Percentiles rank a stretch among this genome's conserved stretches.
Conservation (phyloP, 129 eudicot genomes). For the Apium graveolens region DNA sequence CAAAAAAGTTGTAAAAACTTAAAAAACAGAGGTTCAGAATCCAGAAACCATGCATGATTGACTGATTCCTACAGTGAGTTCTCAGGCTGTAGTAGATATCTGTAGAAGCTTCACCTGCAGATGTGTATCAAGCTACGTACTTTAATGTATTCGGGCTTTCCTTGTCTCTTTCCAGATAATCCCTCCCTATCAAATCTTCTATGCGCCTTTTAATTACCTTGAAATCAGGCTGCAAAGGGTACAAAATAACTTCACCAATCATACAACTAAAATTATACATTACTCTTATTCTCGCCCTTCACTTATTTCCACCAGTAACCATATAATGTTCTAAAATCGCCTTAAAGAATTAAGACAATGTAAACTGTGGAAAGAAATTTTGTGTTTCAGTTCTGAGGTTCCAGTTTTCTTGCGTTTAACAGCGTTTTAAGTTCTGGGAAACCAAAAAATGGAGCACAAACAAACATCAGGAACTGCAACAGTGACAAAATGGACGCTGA, state of each 20-base stretch:
- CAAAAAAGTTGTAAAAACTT: too few species aligned
- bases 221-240: slow-evolving; percentile 65
- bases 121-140: slow-evolving; percentile 51
- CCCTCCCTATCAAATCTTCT: slow-evolving; percentile 74
- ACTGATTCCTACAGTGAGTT: background rate
- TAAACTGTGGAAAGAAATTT: background rate
- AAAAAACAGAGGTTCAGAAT: too few species aligned
- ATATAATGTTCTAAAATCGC: background rate
- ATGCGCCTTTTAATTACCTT: slow-evolving; percentile 75
- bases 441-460: background rate
- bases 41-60: background rate
- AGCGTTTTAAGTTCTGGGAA: background rate
- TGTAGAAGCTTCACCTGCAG: background rate
- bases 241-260: background rate
- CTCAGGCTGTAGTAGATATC: background rate
- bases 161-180: slow-evolving; percentile 72
- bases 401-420: background rate
- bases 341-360: background rate
- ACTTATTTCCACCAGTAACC: background rate
- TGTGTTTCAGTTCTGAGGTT: background rate
- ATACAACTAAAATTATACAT: too few species aligned
- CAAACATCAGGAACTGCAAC: background rate
- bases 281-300: too few species aligned
- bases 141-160: slow-evolving; percentile 53
- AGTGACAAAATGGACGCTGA: background rate